Conservation (phyloP, 1,139 yeast species). For the Pichia inconspicua region DNA sequence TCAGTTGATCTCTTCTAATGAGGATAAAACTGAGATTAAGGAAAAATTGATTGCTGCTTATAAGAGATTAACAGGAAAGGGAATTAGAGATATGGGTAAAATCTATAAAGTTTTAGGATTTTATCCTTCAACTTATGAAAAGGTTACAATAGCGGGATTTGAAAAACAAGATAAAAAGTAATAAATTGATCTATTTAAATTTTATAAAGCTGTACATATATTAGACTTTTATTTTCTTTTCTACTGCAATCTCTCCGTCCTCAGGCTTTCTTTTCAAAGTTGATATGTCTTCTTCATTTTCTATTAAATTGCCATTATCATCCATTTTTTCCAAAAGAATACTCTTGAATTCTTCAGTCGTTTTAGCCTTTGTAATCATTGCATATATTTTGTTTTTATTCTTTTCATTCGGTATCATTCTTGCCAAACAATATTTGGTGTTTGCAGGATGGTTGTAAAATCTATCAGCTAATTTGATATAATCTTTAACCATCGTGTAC, state of each 20-base stretch:
- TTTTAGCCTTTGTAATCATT: slow-evolving; percentile 48
- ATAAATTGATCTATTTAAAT: background rate
- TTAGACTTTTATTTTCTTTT: slow-evolving; percentile 9
- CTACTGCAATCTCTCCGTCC: background rate
- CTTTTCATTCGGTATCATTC: slow-evolving; percentile 72
- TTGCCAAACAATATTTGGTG: slow-evolving; percentile 70
- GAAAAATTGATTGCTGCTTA: slow-evolving; percentile 51
- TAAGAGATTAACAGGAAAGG: slow-evolving; percentile 54
- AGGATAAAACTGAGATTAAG: slow-evolving; percentile 30
- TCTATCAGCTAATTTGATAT: slow-evolving; percentile 42
- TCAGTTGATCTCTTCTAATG: slow-evolving; percentile 34
- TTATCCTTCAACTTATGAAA: slow-evolving; percentile 37
- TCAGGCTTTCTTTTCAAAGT: slow-evolving; percentile 8
- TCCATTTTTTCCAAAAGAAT: slow-evolving; percentile 29
- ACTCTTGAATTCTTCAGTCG: slow-evolving; percentile 41
- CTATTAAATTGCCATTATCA: slow-evolving; percentile 26
- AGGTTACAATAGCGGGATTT: slow-evolving; percentile 36
- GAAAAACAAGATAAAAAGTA: slow-evolving; percentile 18
- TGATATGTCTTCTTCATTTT: background rate
- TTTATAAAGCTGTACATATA: background rate
- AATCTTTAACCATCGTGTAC: slow-evolving; percentile 48
- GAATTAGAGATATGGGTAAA: slow-evolving; percentile 65
- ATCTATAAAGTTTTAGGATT: slow-evolving; percentile 67
- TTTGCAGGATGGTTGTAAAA: slow-evolving; percentile 61
- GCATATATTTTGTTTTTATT: slow-evolving; percentile 44